Base-by-base conservation (phyloP, 345 rosid species). In the Corchorus olitorius region DNA sequence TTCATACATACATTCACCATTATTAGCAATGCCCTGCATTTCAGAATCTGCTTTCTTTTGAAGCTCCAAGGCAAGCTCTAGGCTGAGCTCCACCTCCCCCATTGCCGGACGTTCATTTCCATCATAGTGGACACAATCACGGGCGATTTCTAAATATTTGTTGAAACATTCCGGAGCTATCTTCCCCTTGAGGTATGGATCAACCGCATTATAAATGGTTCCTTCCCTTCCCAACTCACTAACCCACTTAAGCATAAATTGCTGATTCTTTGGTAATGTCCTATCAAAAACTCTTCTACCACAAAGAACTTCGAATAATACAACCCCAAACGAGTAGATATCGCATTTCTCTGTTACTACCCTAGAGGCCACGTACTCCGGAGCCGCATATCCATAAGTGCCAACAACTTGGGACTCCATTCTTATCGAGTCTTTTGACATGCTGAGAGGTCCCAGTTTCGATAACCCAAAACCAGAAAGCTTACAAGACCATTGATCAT, bases 401-500 rank as follows among this genome's bases (percentile, higher is more conserved):
- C 83, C 81, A 53, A 74, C 80, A 34, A 80, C 83, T 17, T 83
- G 76, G 52, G 81, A 79, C 37, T 78, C 86, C 55, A 77, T 81
- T 64, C 78, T 77, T 66, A 80, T 81, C 1, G 74, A 75, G 65
- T 69, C 83, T 49, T 49, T 49, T 49, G 53, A 12, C 16, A 2
- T 3, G 53, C 53, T 49, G 0, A 3, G 16, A 22, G 10, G 6
- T 0, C 86, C 86, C 0, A 82, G 75, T 77, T 83, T 83, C 15
- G 84, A 78, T 27, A 83, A 58, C 70, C 86, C 84, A 55, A 83
- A 83, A 56, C 81, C 86, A 3, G 84, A 81, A 72, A 83, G 81
- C 65, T 80, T 83, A 20, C 84, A 81, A 75, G 76, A 75, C 56
- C 78, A 80, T 72, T 75, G 72, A 68, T 83, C 82, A 3, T 81